A percentile compares a stretch with the other conserved stretches of the same genome.
These are phyloP conservation scores for Themeda triandra DNA, from an alignment of 176 grass and related monocot species.

Conservation along the genomic window DNA sequence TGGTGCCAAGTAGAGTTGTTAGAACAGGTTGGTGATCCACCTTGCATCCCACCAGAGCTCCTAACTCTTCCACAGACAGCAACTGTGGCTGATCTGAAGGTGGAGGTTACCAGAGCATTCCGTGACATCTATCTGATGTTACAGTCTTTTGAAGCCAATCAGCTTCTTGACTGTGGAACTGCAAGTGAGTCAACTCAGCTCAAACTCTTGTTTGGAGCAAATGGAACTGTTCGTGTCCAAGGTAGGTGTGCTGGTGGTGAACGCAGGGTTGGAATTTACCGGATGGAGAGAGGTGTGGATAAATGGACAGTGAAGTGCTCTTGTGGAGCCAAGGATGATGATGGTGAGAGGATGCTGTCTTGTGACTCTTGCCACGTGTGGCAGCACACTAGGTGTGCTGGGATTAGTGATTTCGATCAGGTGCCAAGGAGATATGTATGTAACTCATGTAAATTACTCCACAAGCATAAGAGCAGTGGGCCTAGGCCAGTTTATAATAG, in stretches of 20 bases:
- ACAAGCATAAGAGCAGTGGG: conserved; percentile 24
- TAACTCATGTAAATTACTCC: conserved; percentile 41
- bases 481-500: conserved; percentile 20
- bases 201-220: conserved; percentile 49
- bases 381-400: conserved; percentile 74
- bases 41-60: conserved; percentile 48
- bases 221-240: conserved; percentile 25
- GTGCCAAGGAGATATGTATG: conserved; percentile 65
- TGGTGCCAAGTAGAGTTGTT: conserved; percentile 50
- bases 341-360: conserved; percentile 82
- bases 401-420: conserved; percentile 63
- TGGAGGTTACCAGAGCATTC: conserved; percentile 45
- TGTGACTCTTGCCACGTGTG: conserved; percentile 74
- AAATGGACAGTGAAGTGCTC: conserved; percentile 67
- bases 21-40: conserved; percentile 36
- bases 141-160: conserved; percentile 43
- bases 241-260: conserved; percentile 40
- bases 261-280: conserved; percentile 40
- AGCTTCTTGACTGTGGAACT: conserved; percentile 51
- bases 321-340: conserved; percentile 76
- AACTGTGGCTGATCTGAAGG: conserved; percentile 65
- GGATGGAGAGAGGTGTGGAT: conserved; percentile 66
- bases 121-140: conserved; percentile 57
- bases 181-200: conserved; percentile 43
- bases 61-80: conserved; percentile 45